phyloP scores from a whole-genome alignment of 306 rosid genomes.

The Cicer arietinum region DNA sequence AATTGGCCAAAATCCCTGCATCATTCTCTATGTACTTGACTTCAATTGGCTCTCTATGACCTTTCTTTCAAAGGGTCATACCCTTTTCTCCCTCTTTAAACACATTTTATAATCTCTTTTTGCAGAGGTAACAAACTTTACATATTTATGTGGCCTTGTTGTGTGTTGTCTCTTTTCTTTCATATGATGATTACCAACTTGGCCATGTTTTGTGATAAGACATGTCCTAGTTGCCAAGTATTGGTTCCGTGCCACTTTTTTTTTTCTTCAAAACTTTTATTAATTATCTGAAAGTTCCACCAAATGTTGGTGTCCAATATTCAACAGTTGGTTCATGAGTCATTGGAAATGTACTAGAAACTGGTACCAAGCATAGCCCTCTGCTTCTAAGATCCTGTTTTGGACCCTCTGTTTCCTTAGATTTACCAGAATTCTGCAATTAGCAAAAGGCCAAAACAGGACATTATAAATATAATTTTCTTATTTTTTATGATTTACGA shows the following conservation, averaged over 20 bases:
- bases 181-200: slow-evolving; percentile 68
- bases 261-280: slow-evolving; percentile 9
- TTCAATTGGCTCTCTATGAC: slow-evolving; percentile 40
- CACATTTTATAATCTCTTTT: slow-evolving; percentile 20
- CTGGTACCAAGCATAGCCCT: slow-evolving; percentile 95
- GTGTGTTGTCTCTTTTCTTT: slow-evolving; percentile 38
- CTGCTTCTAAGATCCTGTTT: slow-evolving; percentile 92
- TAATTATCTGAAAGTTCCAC: slow-evolving; percentile 82
- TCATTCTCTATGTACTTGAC: slow-evolving; percentile 59
- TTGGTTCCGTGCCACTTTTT: slow-evolving; percentile 43
- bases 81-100: slow-evolving; percentile 48
- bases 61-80: slow-evolving; percentile 51
- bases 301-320: slow-evolving; percentile 96
- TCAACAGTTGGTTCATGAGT: slow-evolving; percentile 89
- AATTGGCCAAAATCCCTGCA: slow-evolving; percentile 52
- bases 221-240: slow-evolving; percentile 50
- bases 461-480: too few relatives aligned
- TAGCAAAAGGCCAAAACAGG: too few relatives aligned
- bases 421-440: slow-evolving; percentile 69
- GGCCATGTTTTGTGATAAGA: slow-evolving; percentile 61
- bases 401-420: slow-evolving; percentile 74
- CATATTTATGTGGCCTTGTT: slow-evolving; percentile 59
- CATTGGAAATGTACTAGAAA: slow-evolving; percentile 90
- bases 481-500: too few relatives aligned
- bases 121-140: slow-evolving; percentile 46